Conservation (phyloP, 495 filamentous ascomycete species). For the Tricharina praecox region DNA sequence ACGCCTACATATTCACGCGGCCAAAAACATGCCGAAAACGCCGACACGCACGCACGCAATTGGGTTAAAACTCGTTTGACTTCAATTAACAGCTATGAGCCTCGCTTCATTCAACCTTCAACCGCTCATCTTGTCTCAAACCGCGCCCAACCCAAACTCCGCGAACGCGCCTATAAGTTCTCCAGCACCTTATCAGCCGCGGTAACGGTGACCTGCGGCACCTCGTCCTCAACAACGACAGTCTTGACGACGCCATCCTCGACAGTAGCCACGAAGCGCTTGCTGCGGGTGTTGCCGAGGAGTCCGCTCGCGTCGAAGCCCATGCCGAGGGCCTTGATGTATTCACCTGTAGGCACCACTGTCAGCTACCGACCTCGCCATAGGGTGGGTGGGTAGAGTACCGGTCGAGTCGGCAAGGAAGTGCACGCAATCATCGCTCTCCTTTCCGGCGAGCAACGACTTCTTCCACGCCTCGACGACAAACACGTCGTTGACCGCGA, state of each 20-base stretch:
- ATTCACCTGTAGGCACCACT: conserved; percentile 33
- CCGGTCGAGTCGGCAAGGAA: conserved; percentile 79
- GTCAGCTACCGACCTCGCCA: not conserved
- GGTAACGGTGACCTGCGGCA: conserved; percentile 17
- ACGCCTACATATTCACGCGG: too few species aligned
- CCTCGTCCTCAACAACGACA: conserved; percentile 16
- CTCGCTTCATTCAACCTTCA: too few species aligned
- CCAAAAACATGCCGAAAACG: too few species aligned
- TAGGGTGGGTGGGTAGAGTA: not conserved
- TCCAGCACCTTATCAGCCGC: conserved; percentile 16
- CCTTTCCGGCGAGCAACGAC: conserved; percentile 6
- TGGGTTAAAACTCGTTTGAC: too few species aligned
- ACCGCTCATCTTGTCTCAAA: too few species aligned
- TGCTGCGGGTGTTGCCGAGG: conserved; percentile 68
- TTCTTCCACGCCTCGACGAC: conserved; percentile 26
- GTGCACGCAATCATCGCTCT: conserved; percentile 42
- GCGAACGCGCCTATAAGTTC: too few species aligned
- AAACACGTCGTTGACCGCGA: conserved; percentile 25
- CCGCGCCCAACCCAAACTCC: too few species aligned
- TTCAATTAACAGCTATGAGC: too few species aligned
- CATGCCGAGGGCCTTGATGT: conserved; percentile 77
- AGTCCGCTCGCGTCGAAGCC: conserved; percentile 66
- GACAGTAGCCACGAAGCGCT: conserved; percentile 68
- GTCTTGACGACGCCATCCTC: conserved; percentile 63
- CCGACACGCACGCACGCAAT: too few species aligned